phyloP scores from a whole-genome alignment of 768 basidiomycete species.

The Rhizopogon rudus region DNA sequence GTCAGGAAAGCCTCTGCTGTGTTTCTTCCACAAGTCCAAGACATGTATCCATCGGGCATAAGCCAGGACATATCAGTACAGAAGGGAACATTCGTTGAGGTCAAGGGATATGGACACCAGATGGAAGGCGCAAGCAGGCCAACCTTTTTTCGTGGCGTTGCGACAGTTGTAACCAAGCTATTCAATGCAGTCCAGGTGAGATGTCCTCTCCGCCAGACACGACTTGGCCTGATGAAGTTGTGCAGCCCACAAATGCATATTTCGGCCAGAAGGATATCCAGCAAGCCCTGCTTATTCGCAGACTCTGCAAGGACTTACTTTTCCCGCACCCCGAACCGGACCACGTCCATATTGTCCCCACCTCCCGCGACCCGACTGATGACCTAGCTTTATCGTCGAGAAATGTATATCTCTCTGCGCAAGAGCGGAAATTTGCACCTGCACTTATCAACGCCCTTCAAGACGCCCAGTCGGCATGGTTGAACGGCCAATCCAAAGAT shows the following conservation, averaged over 20 bases:
- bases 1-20: constrained; percentile 56
- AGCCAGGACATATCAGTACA: constrained; percentile 68
- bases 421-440: constrained; percentile 59
- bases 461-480: constrained; percentile 54
- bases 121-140: constrained; percentile 91
- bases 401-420: constrained; percentile 70
- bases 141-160: constrained; percentile 92
- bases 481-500: constrained; percentile 40
- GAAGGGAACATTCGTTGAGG: constrained; percentile 86
- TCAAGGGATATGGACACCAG: constrained; percentile 85
- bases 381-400: constrained; percentile 87
- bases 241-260: constrained; percentile 85
- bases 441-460: constrained; percentile 67
- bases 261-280: constrained; percentile 99
- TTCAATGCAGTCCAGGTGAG: constrained; percentile 86
- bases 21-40: constrained; percentile 72
- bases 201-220: constrained; percentile 12
- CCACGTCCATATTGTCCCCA: constrained; percentile 84
- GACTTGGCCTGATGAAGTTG: not conserved
- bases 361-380: constrained; percentile 59
- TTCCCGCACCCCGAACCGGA: constrained; percentile 69
- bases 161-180: constrained; percentile 91
- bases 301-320: constrained; percentile 74
- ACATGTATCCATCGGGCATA: constrained; percentile 95
- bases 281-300: constrained; percentile 82